These are phyloP conservation scores for Benincasa hispida DNA, from an alignment of 306 rosid species.

Conservation along the genomic window DNA sequence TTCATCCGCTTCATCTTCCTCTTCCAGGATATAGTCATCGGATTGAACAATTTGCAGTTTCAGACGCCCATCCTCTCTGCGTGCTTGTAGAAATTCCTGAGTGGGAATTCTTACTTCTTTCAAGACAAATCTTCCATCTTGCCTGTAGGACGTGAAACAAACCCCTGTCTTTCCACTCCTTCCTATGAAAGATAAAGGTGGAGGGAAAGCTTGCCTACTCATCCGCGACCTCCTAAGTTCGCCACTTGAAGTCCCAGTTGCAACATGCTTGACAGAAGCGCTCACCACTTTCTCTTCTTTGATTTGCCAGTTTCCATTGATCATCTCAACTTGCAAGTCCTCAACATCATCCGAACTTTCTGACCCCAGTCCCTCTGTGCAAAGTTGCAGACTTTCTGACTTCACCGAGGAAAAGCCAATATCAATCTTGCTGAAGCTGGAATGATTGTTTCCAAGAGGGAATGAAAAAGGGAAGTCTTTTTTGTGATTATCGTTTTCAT, in stretches of 20 bases:
- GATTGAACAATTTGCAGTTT: slow-evolving; percentile 49
- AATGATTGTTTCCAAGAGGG: slow-evolving; percentile 10
- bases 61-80: slow-evolving; percentile 67
- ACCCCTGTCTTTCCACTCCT: slow-evolving; percentile 56
- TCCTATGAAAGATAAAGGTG: slow-evolving; percentile 69
- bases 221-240: slow-evolving; percentile 34
- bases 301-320: slow-evolving; percentile 8
- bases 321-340: slow-evolving; percentile 17
- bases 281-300: slow-evolving; percentile 3
- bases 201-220: slow-evolving; percentile 51
- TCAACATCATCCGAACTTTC: slow-evolving; percentile 82
- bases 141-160: slow-evolving; percentile 46
- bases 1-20: slow-evolving; percentile 13
- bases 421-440: slow-evolving; percentile 23
- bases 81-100: slow-evolving; percentile 59
- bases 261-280: background rate
- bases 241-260: slow-evolving; percentile 10
- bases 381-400: slow-evolving; percentile 57
- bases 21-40: slow-evolving; percentile 23
- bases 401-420: slow-evolving; percentile 46
- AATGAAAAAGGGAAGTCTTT: slow-evolving; percentile 8
- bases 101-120: slow-evolving; percentile 45
- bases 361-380: slow-evolving; percentile 88
- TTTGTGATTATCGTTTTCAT: slow-evolving; percentile 5
- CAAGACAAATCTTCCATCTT: slow-evolving; percentile 67